Conservation (phyloP, 371 early-diverging fungal genomes). For the Globomyces sp. region DNA sequence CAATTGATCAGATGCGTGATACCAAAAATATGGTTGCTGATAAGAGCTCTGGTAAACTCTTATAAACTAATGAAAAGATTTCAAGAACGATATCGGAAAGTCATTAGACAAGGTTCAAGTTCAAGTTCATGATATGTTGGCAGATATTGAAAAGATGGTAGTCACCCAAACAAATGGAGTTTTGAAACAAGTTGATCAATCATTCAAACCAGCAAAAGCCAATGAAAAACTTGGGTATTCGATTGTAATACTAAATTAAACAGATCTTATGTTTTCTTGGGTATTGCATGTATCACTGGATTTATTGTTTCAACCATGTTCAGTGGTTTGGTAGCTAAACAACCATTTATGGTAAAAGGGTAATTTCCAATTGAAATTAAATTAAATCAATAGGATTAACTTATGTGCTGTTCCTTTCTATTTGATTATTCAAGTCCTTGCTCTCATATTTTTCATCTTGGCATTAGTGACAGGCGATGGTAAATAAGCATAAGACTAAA, state of each 20-base stretch:
- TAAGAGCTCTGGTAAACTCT: too few relatives aligned
- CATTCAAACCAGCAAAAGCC: too few relatives aligned
- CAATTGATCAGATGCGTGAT: too few relatives aligned
- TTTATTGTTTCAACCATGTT: background rate
- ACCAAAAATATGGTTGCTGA: too few relatives aligned
- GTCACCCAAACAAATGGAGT: background rate
- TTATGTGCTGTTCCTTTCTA: conserved; percentile 1
- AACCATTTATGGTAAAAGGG: conserved; percentile 1
- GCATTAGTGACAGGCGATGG: conserved; percentile 1
- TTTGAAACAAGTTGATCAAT: too few relatives aligned
- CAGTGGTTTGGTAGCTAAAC: background rate
- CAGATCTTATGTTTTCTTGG: background rate
- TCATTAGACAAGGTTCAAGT: background rate
- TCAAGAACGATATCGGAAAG: too few relatives aligned
- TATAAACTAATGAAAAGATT: too few relatives aligned
- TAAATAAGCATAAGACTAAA: background rate
- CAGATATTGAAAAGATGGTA: background rate
- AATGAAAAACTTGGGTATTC: too few relatives aligned
- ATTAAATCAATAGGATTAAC: background rate
- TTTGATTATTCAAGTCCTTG: conserved; percentile 6
- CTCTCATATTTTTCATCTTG: background rate
- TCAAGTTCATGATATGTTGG: background rate
- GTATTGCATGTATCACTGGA: background rate
- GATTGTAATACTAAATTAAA: too few relatives aligned
- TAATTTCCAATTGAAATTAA: background rate